These are phyloP conservation scores for Gracilariopsis chorda DNA, from an alignment of 23 red algal species.

Conservation along the genomic window DNA sequence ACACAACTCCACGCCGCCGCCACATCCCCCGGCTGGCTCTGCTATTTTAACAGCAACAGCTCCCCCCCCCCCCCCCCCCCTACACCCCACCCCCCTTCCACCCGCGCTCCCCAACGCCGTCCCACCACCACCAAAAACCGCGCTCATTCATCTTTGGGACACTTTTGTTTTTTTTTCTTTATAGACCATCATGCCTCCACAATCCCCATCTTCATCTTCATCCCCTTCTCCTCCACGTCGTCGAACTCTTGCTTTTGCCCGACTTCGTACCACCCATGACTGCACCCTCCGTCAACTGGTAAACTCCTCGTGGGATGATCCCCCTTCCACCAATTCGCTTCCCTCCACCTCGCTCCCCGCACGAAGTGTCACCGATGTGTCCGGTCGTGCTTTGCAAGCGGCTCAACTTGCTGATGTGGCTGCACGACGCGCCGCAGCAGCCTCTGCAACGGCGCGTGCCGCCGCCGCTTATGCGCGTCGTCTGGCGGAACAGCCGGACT, in stretches of 20 bases:
- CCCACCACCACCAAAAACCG: background rate
- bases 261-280: slow-evolving; percentile 14
- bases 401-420: background rate
- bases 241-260: background rate
- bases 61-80: background rate
- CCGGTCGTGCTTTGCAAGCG: background rate
- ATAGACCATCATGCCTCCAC: background rate
- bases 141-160: too few relatives aligned
- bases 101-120: background rate
- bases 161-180: too few relatives aligned
- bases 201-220: background rate
- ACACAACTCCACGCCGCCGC: background rate
- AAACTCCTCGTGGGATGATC: background rate
- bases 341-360: background rate
- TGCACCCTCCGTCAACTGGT: background rate
- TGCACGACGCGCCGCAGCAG: background rate
- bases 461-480: background rate
- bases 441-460: background rate
- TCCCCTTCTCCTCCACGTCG: background rate
- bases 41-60: too few relatives aligned
- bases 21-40: too few relatives aligned
- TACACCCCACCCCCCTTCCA: background rate
- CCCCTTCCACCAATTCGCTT: background rate
- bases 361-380: background rate
- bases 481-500: background rate